Percentiles rank a stretch among this genome's conserved stretches.
Conservation (phyloP, 2,329 filamentous ascomycete genomes). For the Chaetomiaceae sp. region DNA sequence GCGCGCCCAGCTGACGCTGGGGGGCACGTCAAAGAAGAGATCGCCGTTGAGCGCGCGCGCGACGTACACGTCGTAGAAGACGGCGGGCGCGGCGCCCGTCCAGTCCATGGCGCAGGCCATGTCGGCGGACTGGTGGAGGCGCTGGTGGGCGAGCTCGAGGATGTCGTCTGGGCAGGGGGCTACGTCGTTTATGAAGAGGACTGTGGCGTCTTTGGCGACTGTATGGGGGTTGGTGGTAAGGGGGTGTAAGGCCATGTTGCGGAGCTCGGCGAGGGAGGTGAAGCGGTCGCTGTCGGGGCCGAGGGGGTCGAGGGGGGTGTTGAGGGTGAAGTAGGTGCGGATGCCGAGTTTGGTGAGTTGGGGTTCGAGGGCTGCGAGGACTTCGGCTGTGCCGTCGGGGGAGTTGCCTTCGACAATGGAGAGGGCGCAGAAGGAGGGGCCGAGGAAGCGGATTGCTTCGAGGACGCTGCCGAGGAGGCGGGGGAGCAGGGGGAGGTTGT, state of each 20-base stretch:
- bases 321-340: slow-evolving; percentile 37
- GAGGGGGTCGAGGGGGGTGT: slow-evolving; percentile 39
- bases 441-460: slow-evolving; percentile 46
- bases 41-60: slow-evolving; percentile 50
- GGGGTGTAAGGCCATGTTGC: slow-evolving; percentile 46
- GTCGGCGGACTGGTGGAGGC: slow-evolving; percentile 41
- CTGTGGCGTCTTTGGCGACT: slow-evolving; percentile 25
- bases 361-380: slow-evolving; percentile 40
- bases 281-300: slow-evolving; percentile 41
- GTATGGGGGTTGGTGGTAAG: slow-evolving; percentile 33
- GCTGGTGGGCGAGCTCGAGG: slow-evolving; percentile 51
- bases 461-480: slow-evolving; percentile 49
- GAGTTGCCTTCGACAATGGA: slow-evolving; percentile 56
- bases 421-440: slow-evolving; percentile 46
- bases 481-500: slow-evolving; percentile 43
- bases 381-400: slow-evolving; percentile 49
- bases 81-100: slow-evolving; percentile 41
- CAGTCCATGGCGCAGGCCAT: slow-evolving; percentile 59
- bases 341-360: slow-evolving; percentile 34
- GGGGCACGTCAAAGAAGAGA: slow-evolving; percentile 49
- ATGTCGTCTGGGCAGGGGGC: slow-evolving; percentile 51
- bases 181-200: slow-evolving; percentile 54
- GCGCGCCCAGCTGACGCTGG: slow-evolving; percentile 45
- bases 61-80: slow-evolving; percentile 56
- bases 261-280: slow-evolving; percentile 43